Evolutionary conservation across 495 filamentous ascomycete genomes (phyloP), one percentile per base, ranked within the genome.

Genomic region (Daldinia childiae): DNA sequence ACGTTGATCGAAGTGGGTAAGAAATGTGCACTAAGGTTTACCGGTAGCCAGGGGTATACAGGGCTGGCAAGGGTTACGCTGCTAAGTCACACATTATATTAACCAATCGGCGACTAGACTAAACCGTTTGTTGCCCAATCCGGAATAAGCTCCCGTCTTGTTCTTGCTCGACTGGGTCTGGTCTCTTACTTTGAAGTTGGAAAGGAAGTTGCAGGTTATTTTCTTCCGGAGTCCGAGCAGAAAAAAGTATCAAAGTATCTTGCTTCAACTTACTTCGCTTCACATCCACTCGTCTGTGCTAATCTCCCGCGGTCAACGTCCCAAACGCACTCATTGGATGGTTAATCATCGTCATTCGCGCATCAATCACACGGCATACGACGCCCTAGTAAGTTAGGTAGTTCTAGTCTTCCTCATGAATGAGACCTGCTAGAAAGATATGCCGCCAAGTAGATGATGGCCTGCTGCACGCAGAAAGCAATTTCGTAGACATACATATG

Each of bases 291-390:
- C 57, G 58, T 63, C 71, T 60, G 26, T 74, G 68, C 56, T 70
- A 77, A 77, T 77, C 68, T 77, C 76, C 75, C 76, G 52, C 63
- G 54, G 61, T 52, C 60, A 30, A 27, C 29, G 29, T 70, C 54
- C 65, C 48, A 45, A n/a, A 60, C 38, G 58, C 62, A 71, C 62
- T 14, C 58, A 70, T 71, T 60, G 70, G 68, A 69, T 32, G 72
- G 56, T 39, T 45, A 65, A 51, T 65, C 63, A 68, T 72, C 68
- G 68, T 75, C 64, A 72, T 71, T 51, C 69, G 45, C 64, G 48
- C 73, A 70, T 69, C 71, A 68, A 73, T 73, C 70, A 73, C 70
- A 73, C 65, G 67, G 70, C 70, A 68, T 73, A 36, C 50, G 60
- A 1, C n/a, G n/a, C 61, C 61, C 70, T 48, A 62, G 65, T 15